These are phyloP conservation scores for Striga hermonthica DNA, from an alignment of 305 asterid species.

Conservation along the genomic window DNA sequence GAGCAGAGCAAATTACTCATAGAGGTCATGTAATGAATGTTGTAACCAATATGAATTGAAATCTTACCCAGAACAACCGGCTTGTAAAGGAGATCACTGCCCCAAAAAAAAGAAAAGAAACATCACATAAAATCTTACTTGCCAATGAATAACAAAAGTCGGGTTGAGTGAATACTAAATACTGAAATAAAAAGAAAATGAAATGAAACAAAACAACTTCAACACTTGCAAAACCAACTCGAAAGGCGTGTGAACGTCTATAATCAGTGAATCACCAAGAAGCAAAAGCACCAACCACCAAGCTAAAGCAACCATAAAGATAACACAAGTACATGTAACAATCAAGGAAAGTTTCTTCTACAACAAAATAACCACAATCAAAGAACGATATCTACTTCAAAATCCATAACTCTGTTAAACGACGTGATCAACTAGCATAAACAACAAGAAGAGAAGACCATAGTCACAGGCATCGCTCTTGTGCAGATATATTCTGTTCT, in stretches of 20 bases:
- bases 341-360: no score
- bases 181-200: not conserved
- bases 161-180: not conserved
- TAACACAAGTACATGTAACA: no score
- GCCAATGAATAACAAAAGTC: not conserved
- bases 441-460: no score
- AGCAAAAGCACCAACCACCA: not conserved
- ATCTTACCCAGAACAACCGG: conserved; percentile 50
- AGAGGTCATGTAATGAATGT: not conserved
- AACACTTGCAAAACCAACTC: not conserved
- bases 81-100: conserved; percentile 58
- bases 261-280: not conserved
- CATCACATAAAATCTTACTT: not conserved
- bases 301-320: not conserved
- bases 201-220: not conserved
- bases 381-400: no score
- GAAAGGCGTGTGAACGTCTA: not conserved
- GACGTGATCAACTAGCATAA: no score
- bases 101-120: conserved; percentile 26
- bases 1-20: not conserved
- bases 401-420: no score
- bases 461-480: no score
- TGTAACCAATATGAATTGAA: conserved; percentile 2
- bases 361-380: no score
- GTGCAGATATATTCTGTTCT: no score